Evolutionary conservation across 345 rosid genomes (phyloP).

Genomic region (Citropsis articulata): DNA sequence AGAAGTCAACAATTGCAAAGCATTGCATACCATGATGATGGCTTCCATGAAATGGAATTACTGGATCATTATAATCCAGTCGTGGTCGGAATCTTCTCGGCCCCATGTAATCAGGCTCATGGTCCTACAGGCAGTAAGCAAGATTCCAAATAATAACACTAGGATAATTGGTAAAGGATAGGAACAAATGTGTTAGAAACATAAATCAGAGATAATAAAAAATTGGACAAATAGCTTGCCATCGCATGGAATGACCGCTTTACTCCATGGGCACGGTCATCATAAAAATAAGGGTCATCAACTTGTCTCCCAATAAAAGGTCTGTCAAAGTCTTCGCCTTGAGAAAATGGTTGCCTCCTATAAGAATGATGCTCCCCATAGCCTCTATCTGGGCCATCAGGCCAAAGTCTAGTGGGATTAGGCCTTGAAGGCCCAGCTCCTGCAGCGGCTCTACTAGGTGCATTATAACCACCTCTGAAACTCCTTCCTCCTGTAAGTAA

Average conservation of each 20-base stretch:
- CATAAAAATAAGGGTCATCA: slow-evolving; percentile 42
- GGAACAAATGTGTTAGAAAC: neutral
- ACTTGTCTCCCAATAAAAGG: slow-evolving; percentile 35
- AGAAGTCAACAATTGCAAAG: neutral
- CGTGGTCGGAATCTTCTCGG: slow-evolving; percentile 41
- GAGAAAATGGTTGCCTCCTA: slow-evolving; percentile 46
- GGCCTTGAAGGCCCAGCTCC: slow-evolving; percentile 39
- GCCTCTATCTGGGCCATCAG: slow-evolving; percentile 31
- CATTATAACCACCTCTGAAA: slow-evolving; percentile 41
- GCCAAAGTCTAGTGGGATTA: slow-evolving; percentile 40
- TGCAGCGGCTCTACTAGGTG: slow-evolving; percentile 28
- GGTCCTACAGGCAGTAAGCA: slow-evolving; percentile 37
- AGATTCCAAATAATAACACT: neutral
- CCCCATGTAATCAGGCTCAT: slow-evolving; percentile 41
- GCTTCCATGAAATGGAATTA: slow-evolving; percentile 33
- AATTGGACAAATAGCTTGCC: slow-evolving; percentile 19
- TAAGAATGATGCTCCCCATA: slow-evolving; percentile 28
- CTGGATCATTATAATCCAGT: slow-evolving; percentile 40
- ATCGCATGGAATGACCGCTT: slow-evolving; percentile 49
- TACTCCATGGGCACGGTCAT: slow-evolving; percentile 38
- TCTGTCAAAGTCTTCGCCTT: slow-evolving; percentile 41
- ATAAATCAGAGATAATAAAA: neutral
- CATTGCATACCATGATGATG: slow-evolving; percentile 39
- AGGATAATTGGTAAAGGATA: neutral
- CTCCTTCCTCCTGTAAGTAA: slow-evolving; percentile 41